These are phyloP conservation scores for Solanum okadae DNA, from an alignment of 257 asterid genomes.

Conservation along the genomic window DNA sequence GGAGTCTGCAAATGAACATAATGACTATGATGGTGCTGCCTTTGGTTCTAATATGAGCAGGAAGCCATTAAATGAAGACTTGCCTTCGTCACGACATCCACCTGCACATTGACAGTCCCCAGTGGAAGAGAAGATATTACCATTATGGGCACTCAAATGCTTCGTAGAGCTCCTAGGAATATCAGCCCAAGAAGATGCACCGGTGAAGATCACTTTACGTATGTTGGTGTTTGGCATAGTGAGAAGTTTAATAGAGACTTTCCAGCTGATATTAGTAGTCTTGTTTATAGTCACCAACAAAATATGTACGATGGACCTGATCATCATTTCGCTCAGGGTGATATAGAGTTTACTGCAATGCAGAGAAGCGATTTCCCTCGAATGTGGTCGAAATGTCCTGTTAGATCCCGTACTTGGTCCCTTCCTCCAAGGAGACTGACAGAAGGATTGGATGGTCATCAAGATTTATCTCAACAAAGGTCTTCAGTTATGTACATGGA, in stretches of 20 bases:
- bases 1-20: no score
- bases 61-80: constrained; percentile 10
- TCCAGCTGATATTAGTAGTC: constrained; percentile 23
- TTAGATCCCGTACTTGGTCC: constrained; percentile 50
- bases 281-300: constrained; percentile 17
- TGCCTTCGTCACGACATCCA: constrained; percentile 33
- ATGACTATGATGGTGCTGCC: no score
- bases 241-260: constrained; percentile 44
- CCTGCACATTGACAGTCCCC: constrained; percentile 50
- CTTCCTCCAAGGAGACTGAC: constrained; percentile 59
- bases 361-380: constrained; percentile 51
- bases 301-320: constrained; percentile 33
- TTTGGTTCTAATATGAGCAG: no score
- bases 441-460: constrained; percentile 11
- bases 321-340: constrained; percentile 34
- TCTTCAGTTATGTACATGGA: constrained; percentile 41
- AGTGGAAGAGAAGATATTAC: constrained; percentile 42
- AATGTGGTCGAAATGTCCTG: constrained; percentile 53
- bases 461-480: constrained; percentile 38
- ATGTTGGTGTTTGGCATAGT: constrained; percentile 25
- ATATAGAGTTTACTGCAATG: constrained; percentile 35
- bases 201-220: constrained; percentile 27
- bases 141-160: constrained; percentile 33
- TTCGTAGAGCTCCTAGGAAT: constrained; percentile 43
- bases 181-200: constrained; percentile 38